Conservation (phyloP, 371 early-diverging fungal species). For the Zopfochytrium polystomum region DNA sequence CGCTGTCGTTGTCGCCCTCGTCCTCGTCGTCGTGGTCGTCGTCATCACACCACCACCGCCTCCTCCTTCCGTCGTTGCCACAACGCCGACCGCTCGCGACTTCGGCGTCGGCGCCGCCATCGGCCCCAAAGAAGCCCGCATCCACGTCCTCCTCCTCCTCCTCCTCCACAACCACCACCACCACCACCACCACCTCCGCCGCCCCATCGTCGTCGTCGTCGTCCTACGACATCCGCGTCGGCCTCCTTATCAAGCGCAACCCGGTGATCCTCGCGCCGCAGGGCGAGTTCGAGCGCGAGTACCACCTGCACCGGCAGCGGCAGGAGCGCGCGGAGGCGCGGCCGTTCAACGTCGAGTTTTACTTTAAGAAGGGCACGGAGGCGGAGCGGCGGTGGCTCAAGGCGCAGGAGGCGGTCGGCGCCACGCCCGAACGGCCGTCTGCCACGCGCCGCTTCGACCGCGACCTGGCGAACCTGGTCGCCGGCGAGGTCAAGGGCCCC, state of each 20-base stretch:
- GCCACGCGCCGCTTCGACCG: conserved; percentile 28
- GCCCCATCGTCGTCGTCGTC: background rate
- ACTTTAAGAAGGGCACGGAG: conserved; percentile 84
- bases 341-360: conserved; percentile 75
- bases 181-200: background rate
- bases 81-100: no score
- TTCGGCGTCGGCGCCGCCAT: background rate
- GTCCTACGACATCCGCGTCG: background rate
- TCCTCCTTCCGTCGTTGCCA: no score
- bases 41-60: no score
- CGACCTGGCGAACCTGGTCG: conserved; percentile 14
- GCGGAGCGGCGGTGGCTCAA: conserved; percentile 65
- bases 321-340: conserved; percentile 48
- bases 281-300: conserved; percentile 70
- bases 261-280: conserved; percentile 75
- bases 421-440: conserved; percentile 32
- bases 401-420: conserved; percentile 35
- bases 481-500: conserved; percentile 44
- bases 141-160: background rate
- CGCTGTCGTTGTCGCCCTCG: no score
- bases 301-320: conserved; percentile 72
- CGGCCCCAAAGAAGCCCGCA: background rate
- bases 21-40: no score
- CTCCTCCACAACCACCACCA: background rate
- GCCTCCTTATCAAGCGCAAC: conserved; percentile 40